Conservation (phyloP, 306 rosid species). For the Castanospermum australe region DNA sequence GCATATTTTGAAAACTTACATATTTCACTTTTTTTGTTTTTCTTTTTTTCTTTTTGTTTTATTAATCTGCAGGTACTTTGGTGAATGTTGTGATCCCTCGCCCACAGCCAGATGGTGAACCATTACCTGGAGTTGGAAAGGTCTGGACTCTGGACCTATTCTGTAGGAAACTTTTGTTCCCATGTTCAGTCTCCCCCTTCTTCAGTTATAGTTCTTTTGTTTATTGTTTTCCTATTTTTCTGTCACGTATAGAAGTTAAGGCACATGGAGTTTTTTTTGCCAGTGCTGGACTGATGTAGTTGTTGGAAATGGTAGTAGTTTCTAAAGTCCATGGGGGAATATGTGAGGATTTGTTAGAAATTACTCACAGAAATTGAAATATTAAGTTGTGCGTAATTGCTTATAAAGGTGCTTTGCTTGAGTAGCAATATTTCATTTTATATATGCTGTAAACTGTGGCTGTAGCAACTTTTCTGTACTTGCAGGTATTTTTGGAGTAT, state of each 20-base stretch:
- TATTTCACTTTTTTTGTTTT: conserved; percentile 23
- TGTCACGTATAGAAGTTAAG: background rate
- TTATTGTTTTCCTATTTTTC: background rate
- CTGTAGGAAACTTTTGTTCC: background rate
- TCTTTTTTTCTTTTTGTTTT: background rate
- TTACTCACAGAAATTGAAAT: background rate
- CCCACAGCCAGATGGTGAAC: conserved; percentile 66
- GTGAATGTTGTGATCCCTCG: conserved; percentile 85
- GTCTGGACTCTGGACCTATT: conserved; percentile 32
- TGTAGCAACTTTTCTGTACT: background rate
- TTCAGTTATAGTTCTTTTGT: background rate
- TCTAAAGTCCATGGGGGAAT: background rate
- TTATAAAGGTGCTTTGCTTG: background rate
- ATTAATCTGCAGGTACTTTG: conserved; percentile 69
- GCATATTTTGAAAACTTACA: conserved; percentile 1
- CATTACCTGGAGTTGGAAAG: conserved; percentile 81
- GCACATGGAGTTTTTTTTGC: background rate
- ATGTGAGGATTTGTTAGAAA: background rate
- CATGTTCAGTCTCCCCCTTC: background rate
- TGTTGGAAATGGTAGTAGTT: background rate
- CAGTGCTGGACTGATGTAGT: background rate
- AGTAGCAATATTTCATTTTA: background rate
- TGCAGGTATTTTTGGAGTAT: conserved; percentile 92
- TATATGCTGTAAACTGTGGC: background rate
- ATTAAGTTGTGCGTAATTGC: background rate